Evolutionary conservation across 306 rosid species (phyloP), one percentile per base, ranked within the genome.

Genomic region (Hippophae gyantsensis): DNA sequence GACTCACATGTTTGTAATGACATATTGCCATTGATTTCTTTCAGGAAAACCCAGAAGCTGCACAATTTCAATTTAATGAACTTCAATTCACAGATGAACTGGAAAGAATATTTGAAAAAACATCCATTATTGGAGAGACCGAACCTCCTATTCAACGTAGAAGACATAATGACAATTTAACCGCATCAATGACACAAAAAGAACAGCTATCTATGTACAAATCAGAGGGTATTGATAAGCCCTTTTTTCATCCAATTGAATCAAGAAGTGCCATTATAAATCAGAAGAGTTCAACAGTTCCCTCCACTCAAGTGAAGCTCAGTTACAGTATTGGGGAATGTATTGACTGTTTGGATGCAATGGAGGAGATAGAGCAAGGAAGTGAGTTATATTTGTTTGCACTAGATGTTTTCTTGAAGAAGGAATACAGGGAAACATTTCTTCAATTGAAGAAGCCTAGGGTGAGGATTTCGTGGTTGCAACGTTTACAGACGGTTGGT

Each of bases 361-460:
- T 74, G 81, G 85, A 82, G 58, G 89, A 78, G 54, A 60, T 86
- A 12, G 86, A 71, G 62, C 89, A 78, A 72, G 89, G 86, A 64
- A 74, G 89, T 65, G 85, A 80, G 54, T 84, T 86, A 32, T 86
- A 82, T 69, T 58, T 82, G 81, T 86, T 82, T 82, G 84, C 94
- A 41, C 63, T 82, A 54, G 86, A 86, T 57, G 79, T 82, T 42
- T 86, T 86, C 75, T 81, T 86, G 63, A 86, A 81, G 80, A 75
- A 78, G 74, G 89, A 86, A 58, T 81, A 86, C 44, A 76, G 89
- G 59, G 87, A 86, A 78, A 78, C 80, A 18, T 86, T 86, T 74
- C 86, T 82, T 62, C 94, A 72, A 56, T 57, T 86, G 67, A 82
- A 80, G 66, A 81, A 55, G 75, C 69, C 87, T n/a, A 76, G 62